Evolutionary conservation across 331 rosid genomes (phyloP).

Genomic region (Rhamnella rubrinervis): DNA sequence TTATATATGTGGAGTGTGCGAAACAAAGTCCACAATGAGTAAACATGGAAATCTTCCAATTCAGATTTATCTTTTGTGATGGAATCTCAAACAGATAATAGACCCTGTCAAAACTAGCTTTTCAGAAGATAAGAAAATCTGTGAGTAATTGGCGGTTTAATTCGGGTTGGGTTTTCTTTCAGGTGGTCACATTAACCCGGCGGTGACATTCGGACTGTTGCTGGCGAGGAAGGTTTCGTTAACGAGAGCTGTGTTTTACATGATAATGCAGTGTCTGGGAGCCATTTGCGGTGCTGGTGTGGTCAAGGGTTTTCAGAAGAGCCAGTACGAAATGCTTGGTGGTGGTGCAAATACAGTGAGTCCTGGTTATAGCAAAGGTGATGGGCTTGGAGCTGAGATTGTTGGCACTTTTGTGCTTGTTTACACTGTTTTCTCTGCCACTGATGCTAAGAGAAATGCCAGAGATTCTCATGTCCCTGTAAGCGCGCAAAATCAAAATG

Average conservation of each 20-base stretch:
- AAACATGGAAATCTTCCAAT: too few species aligned
- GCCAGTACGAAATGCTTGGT: constrained; percentile 23
- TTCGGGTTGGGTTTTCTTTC: neutral
- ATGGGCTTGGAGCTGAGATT: constrained; percentile 46
- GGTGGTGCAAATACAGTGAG: constrained; percentile 36
- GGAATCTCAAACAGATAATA: too few species aligned
- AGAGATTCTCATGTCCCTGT: constrained; percentile 48
- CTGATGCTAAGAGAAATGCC: constrained; percentile 45
- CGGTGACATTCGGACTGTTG: constrained; percentile 43
- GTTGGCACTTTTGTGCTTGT: constrained; percentile 39
- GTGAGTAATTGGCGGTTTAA: neutral
- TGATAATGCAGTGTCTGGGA: constrained; percentile 40
- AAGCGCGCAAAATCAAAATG: neutral
- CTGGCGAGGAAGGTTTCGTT: constrained; percentile 38
- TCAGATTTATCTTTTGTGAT: too few species aligned
- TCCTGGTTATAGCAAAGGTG: constrained; percentile 8
- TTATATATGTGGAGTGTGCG: neutral
- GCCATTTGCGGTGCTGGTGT: constrained; percentile 41
- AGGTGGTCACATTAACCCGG: constrained; percentile 46
- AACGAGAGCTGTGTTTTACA: constrained; percentile 35
- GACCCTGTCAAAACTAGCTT: too few species aligned
- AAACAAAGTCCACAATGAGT: too few species aligned
- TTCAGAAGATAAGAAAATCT: too few species aligned
- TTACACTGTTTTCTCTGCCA: constrained; percentile 45
- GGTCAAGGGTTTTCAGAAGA: constrained; percentile 27